A percentile compares a stretch with the other conserved stretches of the same genome.
Evolutionary conservation across 2,329 filamentous ascomycete species (phyloP).

Genomic region (Alternaria burnsii): DNA sequence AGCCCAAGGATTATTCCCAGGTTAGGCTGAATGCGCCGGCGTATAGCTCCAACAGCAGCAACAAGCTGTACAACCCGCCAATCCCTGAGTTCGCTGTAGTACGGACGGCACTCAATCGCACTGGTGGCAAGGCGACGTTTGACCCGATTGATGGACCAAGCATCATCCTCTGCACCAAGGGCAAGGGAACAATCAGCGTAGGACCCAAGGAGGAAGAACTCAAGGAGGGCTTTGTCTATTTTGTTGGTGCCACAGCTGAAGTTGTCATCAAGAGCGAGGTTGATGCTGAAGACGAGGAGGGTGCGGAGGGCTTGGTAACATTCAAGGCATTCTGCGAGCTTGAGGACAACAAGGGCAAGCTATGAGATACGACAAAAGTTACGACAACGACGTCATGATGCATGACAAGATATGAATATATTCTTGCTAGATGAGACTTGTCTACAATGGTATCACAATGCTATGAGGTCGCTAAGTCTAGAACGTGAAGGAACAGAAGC

Average conservation of each 20-base stretch:
- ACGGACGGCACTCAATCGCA: constrained; percentile 74
- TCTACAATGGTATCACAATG: constrained; percentile 2
- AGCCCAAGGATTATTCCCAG: constrained; percentile 84
- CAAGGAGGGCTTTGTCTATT: constrained; percentile 61
- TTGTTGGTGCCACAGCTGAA: constrained; percentile 86
- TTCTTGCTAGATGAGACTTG: background rate
- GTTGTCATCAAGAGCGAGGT: constrained; percentile 74
- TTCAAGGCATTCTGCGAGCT: constrained; percentile 97
- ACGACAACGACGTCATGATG: background rate
- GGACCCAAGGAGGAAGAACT: constrained; percentile 79
- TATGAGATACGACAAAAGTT: constrained; percentile 22
- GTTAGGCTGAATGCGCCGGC: constrained; percentile 80
- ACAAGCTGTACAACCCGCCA: constrained; percentile 87
- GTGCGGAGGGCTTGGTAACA: constrained; percentile 74
- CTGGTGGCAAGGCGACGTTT: constrained; percentile 84
- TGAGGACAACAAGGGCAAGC: constrained; percentile 40
- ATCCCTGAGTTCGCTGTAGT: constrained; percentile 97
- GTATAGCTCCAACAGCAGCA: constrained; percentile 78
- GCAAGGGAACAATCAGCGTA: constrained; percentile 83
- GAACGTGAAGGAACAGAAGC: background rate
- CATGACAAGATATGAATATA: background rate
- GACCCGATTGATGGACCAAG: constrained; percentile 88
- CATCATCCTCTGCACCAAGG: constrained; percentile 88
- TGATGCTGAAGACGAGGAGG: constrained; percentile 50
- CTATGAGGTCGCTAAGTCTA: background rate